phyloP scores from a whole-genome alignment of 78 protist genomes.

The Polysphondylium violaceum region DNA sequence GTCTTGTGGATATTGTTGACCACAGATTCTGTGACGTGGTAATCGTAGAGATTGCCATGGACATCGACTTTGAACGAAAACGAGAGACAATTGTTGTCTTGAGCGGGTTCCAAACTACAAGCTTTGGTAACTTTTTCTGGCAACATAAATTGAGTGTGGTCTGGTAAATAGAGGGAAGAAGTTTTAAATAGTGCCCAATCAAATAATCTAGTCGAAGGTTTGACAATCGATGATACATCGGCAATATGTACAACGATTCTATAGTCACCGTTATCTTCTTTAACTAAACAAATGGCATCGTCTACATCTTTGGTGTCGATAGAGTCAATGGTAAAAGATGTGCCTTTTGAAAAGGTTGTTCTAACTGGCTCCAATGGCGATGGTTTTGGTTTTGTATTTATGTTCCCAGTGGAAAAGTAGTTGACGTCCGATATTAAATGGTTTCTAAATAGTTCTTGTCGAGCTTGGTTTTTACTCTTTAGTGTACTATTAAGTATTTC shows the following conservation, averaged over 20 bases:
- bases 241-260: conserved; percentile 35
- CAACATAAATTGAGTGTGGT: conserved; percentile 37
- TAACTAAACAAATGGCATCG: conserved; percentile 39
- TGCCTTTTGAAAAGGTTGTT: background rate
- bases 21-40: conserved; percentile 17
- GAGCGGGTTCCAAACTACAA: background rate
- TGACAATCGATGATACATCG: background rate
- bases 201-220: background rate
- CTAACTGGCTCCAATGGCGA: too few species aligned
- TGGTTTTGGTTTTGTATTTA: too few species aligned
- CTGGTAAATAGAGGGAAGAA: conserved; percentile 29
- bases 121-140: conserved; percentile 5
- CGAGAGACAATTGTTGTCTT: conserved; percentile 18
- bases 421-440: too few species aligned
- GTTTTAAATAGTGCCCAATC: conserved; percentile 38
- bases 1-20: conserved; percentile 34
- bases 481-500: too few species aligned
- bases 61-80: conserved; percentile 32
- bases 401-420: too few species aligned
- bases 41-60: conserved; percentile 16
- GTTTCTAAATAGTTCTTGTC: too few species aligned
- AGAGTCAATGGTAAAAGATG: conserved; percentile 65
- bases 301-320: conserved; percentile 43
- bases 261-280: conserved; percentile 37
- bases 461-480: too few species aligned